Evolutionary conservation across 2,329 filamentous ascomycete genomes (phyloP), one percentile per base, ranked within the genome.

Genomic region (Xylaria arbuscula): DNA sequence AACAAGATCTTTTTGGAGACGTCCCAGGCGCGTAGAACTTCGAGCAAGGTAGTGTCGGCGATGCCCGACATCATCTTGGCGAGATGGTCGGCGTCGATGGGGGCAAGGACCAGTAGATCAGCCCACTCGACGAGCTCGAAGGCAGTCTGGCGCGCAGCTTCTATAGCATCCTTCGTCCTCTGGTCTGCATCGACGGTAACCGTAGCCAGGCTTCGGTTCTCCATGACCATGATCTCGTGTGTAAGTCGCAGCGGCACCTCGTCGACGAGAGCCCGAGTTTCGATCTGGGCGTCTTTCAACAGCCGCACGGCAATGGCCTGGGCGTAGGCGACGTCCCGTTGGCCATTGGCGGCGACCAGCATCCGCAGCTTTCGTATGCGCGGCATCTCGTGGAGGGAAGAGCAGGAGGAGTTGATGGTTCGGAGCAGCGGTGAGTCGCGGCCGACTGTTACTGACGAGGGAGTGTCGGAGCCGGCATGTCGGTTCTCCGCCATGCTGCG

Each of bases 51-150:
- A 36, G 90, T 97, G 75, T 93, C 93, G 2, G 93, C 90, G 66
- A 95, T 87, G 61, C 94, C 94, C 62, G 91, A 89, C 76, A 97
- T 85, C 93, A 98, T 97, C 78, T 93, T 93, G 36, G 92, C 92
- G 64, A 97, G 85, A 64, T 90, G 91, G 77, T 96, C 92, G 8
- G 93, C 93, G 78, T 96, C 92, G 57, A 97, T 90, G 3, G 94
- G 93, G 7, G 92, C 92, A 64, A 97, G 87, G 38, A 97, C 89
- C 67, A 97, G 85, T 72, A 97, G 82, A 79, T 97, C 92, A 6
- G 94, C 93, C 94, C 94, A 98, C 69, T 93, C 88, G 72, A 93
- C 93, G 68, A 97, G 81, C 72, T 93, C 90, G 72, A 84, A 88
- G 3, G 84, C 89, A 70, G 84, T 86, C 77, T 81, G 81, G 69